Evolutionary conservation across 2,329 filamentous ascomycete species (phyloP), one percentile per base, ranked within the genome.

Genomic region (Fusarium incarnatum): DNA sequence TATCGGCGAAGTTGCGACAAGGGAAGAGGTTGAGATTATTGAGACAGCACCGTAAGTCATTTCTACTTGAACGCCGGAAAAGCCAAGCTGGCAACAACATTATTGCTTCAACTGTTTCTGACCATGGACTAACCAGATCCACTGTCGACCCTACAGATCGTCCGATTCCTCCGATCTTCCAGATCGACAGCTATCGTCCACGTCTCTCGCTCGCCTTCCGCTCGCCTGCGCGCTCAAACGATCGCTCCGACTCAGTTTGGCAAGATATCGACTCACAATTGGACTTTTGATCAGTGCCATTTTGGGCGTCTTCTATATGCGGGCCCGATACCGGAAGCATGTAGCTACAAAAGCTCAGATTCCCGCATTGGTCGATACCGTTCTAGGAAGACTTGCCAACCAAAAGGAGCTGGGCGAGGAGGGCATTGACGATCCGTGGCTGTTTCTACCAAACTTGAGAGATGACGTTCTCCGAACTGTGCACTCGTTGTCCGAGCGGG

Each of bases 131-230:
- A 94, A 97, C 89, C 92, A 97, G 94, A 91, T 87, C 85, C 85
- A 84, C 87, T 84, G 82, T 87, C 84, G 83, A 88, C 79, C 85
- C 90, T 83, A 89, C 89, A 95, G 93, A 93, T 84, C 87, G 85
- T 81, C 84, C 85, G 80, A 83, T 88, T 85, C 87, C 87, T 83
- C 82, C 83, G 80, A 84, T 86, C 82, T 89, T 89, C 77, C 85
- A 84, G 79, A 80, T 81, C 83, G 85, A 85, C 83, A 83, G 81
- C 88, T 98, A 86, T 88, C 89, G 82, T 95, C 92, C 83, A 92
- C 88, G 85, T 97, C 93, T 86, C 92, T 97, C 91, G 92, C 94
- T 87, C 88, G 92, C 81, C 87, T 98, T 91, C 88, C 94, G 84
- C 86, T 98, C 91, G 79, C 83, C 84, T 98, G 93, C 83, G 88